Evolutionary conservation across 2,329 filamentous ascomycete genomes (phyloP).

Genomic region (Mollisia scopiformis): DNA sequence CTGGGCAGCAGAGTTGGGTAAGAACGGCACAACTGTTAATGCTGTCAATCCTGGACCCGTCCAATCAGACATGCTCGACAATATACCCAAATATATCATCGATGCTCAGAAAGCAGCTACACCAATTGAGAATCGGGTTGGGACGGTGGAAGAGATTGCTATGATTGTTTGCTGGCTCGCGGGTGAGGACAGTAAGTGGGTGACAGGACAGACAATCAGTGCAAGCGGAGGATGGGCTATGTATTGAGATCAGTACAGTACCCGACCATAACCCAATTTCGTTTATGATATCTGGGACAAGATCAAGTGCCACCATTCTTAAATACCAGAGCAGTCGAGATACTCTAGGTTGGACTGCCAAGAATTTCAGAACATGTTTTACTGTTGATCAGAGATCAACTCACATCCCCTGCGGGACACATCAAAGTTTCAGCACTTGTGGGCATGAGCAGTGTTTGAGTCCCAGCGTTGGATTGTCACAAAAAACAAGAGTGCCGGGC

Average conservation of each 20-base stretch:
- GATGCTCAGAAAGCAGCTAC: slow-evolving; percentile 21
- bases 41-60: slow-evolving; percentile 23
- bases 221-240: slow-evolving; percentile 26
- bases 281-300: too few relatives aligned
- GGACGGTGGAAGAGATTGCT: slow-evolving; percentile 48
- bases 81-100: slow-evolving; percentile 22
- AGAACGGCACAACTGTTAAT: slow-evolving; percentile 25
- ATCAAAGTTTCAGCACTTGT: too few relatives aligned
- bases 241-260: slow-evolving; percentile 9
- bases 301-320: too few relatives aligned
- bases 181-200: slow-evolving; percentile 48
- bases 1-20: slow-evolving; percentile 23
- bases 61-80: slow-evolving; percentile 31
- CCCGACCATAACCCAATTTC: too few relatives aligned
- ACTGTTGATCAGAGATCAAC: too few relatives aligned
- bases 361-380: too few relatives aligned
- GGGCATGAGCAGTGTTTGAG: too few relatives aligned
- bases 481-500: too few relatives aligned
- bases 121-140: slow-evolving; percentile 36
- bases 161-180: slow-evolving; percentile 49
- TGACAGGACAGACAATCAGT: slow-evolving; percentile 43
- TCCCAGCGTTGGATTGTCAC: too few relatives aligned
- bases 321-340: too few relatives aligned
- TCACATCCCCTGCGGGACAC: too few relatives aligned
- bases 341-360: too few relatives aligned